phyloP scores from a whole-genome alignment of 345 rosid species.

The Excoecaria agallocha region DNA sequence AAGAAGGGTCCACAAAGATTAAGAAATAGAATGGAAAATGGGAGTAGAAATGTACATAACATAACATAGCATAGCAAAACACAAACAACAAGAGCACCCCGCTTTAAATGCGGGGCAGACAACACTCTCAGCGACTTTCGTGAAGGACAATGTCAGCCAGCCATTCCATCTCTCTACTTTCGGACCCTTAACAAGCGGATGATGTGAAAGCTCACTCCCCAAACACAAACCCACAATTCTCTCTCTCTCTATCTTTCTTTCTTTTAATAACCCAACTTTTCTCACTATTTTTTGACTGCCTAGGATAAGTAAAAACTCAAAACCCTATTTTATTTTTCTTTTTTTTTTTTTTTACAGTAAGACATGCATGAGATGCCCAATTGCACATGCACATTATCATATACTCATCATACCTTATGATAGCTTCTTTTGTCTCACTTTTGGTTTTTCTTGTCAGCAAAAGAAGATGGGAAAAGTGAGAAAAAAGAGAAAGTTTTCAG shows the following conservation, averaged over 20 bases:
- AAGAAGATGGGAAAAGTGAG: constrained; percentile 15
- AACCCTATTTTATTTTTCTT: not conserved
- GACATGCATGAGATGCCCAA: constrained; percentile 20
- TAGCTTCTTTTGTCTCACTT: constrained; percentile 24
- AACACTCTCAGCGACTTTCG: constrained; percentile 7
- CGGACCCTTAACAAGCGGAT: constrained; percentile 10
- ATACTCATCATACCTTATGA: constrained; percentile 23
- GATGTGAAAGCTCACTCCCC: constrained; percentile 20
- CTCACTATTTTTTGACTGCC: constrained; percentile 1
- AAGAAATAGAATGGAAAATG: not conserved
- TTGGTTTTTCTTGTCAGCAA: constrained; percentile 21
- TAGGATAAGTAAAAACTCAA: not conserved
- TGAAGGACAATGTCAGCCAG: constrained; percentile 9
- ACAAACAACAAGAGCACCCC: not conserved
- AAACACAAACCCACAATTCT: not conserved
- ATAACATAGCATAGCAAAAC: not conserved
- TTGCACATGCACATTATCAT: constrained; percentile 13
- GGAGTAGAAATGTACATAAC: not conserved
- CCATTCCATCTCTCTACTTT: not conserved
- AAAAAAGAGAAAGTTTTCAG: constrained; percentile 10
- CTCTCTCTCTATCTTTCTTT: not conserved
- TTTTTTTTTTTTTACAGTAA: not conserved
- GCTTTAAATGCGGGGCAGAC: constrained; percentile 20
- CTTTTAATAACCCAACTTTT: not conserved
- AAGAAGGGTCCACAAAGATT: not conserved